phyloP scores from a whole-genome alignment of 2,329 filamentous ascomycete genomes.

The Sporothrix dimorphospora region DNA sequence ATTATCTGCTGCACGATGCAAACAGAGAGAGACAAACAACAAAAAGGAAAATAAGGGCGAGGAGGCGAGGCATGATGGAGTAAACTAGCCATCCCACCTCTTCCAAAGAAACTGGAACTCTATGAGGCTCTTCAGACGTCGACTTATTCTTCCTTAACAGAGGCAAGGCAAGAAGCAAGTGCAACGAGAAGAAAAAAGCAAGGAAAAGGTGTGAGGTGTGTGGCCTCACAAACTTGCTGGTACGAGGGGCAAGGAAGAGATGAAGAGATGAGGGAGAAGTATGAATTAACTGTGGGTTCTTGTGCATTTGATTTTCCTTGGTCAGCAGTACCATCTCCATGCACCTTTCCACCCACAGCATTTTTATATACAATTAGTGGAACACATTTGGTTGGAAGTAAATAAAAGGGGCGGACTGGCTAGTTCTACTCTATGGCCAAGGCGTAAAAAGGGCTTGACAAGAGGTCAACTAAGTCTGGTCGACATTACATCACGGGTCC shows the following conservation, averaged over 20 bases:
- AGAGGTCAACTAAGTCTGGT: no score
- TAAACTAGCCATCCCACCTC: no score
- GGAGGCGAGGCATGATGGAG: no score
- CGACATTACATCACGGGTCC: no score
- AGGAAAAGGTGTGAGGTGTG: not conserved
- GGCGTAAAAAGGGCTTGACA: not conserved
- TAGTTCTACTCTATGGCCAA: not conserved
- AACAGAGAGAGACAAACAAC: constrained; percentile 14
- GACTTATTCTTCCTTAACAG: no score
- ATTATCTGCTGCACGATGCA: not conserved
- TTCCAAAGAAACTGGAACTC: not conserved
- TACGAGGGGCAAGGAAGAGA: not conserved
- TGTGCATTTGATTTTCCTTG: not conserved
- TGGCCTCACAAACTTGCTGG: not conserved
- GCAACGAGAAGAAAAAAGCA: not conserved
- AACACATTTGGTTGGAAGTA: no score
- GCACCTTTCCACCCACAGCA: not conserved
- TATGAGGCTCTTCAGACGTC: not conserved
- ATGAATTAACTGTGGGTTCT: not conserved
- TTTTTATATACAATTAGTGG: no score
- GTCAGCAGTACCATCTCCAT: not conserved
- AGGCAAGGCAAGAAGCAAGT: not conserved
- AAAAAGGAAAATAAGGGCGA: not conserved
- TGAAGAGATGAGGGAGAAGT: not conserved
- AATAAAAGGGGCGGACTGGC: not conserved